These are phyloP conservation scores for Coemansia guatemalensis DNA, from an alignment of 192 early-diverging fungal genomes.

Conservation along the genomic window DNA sequence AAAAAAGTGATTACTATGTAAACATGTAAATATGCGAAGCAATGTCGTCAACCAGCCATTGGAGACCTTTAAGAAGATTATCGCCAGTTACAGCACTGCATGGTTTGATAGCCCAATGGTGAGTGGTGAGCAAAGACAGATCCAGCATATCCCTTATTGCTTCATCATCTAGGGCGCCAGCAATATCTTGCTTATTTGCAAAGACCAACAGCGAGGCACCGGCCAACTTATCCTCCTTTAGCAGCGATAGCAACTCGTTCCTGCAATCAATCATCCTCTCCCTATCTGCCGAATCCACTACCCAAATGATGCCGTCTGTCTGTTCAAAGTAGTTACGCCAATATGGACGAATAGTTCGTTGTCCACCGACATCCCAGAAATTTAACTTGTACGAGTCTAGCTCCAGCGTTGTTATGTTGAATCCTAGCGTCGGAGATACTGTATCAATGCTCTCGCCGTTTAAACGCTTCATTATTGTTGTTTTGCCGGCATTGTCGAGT, in stretches of 20 bases:
- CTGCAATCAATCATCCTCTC: slow-evolving; percentile 78
- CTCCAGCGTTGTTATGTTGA: slow-evolving; percentile 95
- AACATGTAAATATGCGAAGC: slow-evolving; percentile 82
- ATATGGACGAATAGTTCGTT: slow-evolving; percentile 94
- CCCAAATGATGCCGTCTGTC: slow-evolving; percentile 97
- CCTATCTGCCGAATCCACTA: slow-evolving; percentile 92
- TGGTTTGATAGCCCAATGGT: slow-evolving; percentile 90
- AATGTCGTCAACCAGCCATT: slow-evolving; percentile 94
- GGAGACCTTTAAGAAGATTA: slow-evolving; percentile 85
- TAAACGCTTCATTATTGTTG: slow-evolving; percentile 94
- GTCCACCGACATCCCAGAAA: slow-evolving; percentile 97
- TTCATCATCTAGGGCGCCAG: slow-evolving; percentile 68
- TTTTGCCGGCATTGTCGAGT: slow-evolving; percentile 99
- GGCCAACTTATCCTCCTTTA: slow-evolving; percentile 91
- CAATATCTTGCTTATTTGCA: slow-evolving; percentile 98
- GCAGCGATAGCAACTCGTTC: slow-evolving; percentile 69
- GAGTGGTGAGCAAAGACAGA: slow-evolving; percentile 71
- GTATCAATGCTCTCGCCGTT: slow-evolving; percentile 89
- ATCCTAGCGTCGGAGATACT: slow-evolving; percentile 95
- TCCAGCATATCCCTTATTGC: slow-evolving; percentile 73
- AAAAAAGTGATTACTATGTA: slow-evolving; percentile 42
- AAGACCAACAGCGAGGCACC: slow-evolving; percentile 93
- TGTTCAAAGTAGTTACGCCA: slow-evolving; percentile 99
- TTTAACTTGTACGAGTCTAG: slow-evolving; percentile 72
- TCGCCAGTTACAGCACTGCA: slow-evolving; percentile 80